Percentiles rank a stretch among this genome's conserved stretches.
phyloP scores from a whole-genome alignment of 2,329 filamentous ascomycete species.

The Fusarium scirpi region DNA sequence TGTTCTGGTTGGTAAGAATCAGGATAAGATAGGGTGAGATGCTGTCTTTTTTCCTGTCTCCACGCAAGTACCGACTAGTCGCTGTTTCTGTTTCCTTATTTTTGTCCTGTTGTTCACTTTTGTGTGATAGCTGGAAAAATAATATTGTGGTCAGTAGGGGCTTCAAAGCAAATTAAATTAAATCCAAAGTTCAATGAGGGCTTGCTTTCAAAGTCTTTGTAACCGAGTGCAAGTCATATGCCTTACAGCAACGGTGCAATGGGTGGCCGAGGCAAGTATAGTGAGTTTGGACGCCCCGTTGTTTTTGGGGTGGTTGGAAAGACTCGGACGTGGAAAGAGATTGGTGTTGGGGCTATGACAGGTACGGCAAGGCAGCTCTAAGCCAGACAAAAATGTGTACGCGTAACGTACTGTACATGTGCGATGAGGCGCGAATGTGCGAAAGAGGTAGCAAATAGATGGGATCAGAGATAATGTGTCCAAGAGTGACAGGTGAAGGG shows the following conservation, averaged over 20 bases:
- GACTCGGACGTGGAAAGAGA: conserved; percentile 7
- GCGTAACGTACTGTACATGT: conserved; percentile 20
- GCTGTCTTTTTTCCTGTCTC: conserved; percentile 28
- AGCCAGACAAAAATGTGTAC: conserved; percentile 13
- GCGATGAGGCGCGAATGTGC: conserved; percentile 15
- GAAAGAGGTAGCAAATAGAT: conserved; percentile 15
- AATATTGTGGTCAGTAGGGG: conserved; percentile 14
- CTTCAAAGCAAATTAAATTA: background rate
- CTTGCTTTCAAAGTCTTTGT: background rate
- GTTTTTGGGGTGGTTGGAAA: conserved; percentile 37
- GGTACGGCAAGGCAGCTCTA: conserved; percentile 9
- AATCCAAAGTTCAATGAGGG: conserved; percentile 2
- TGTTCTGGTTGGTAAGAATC: conserved; percentile 37
- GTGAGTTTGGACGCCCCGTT: conserved; percentile 23
- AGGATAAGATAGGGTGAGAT: conserved; percentile 27
- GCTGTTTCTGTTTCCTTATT: conserved; percentile 4
- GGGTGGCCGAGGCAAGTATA: conserved; percentile 3
- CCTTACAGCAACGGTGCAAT: background rate
- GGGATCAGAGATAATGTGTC: conserved; percentile 6
- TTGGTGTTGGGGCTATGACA: conserved; percentile 33
- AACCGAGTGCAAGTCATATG: conserved; percentile 4
- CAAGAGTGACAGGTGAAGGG: background rate
- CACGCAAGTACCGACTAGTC: conserved; percentile 33
- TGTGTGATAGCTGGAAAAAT: background rate
- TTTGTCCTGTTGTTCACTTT: background rate